These are phyloP conservation scores for Condylostoma magnum DNA, from an alignment of 169 alveolate species.

Conservation along the genomic window DNA sequence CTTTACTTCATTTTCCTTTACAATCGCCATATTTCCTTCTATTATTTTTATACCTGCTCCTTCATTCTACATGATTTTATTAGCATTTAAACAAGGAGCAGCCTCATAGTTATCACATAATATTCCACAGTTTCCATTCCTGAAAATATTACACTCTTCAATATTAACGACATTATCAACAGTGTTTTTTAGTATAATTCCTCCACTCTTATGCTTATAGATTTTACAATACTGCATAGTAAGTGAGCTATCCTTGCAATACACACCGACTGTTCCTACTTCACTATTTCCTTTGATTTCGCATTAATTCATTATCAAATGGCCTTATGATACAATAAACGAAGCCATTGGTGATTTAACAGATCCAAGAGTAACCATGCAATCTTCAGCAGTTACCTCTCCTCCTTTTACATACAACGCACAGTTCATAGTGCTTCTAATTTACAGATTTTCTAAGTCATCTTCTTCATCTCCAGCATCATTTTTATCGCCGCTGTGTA, in stretches of 20 bases:
- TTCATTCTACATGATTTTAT: conserved; percentile 25
- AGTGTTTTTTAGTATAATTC: neutral
- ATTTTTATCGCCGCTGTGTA: conserved; percentile 7
- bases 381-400: conserved; percentile 10
- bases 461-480: neutral
- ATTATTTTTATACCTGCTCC: conserved; percentile 13
- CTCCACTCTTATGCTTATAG: conserved; percentile 6
- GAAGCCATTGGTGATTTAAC: conserved; percentile 16
- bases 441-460: neutral
- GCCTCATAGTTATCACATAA: conserved; percentile 3
- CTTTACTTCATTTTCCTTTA: conserved; percentile 29
- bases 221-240: conserved; percentile 14
- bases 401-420: conserved; percentile 17
- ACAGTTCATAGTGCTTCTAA: neutral
- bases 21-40: conserved; percentile 10
- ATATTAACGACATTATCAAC: neutral
- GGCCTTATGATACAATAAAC: neutral
- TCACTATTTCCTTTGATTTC: conserved; percentile 21
- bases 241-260: neutral
- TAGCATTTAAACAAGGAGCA: neutral
- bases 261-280: neutral
- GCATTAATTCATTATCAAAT: neutral
- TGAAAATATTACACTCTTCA: neutral
- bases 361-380: conserved; percentile 10
- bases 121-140: conserved; percentile 2